Percentiles rank a stretch among this genome's conserved stretches.
phyloP scores from a whole-genome alignment of 495 filamentous ascomycete species.

The Neurospora sp. region DNA sequence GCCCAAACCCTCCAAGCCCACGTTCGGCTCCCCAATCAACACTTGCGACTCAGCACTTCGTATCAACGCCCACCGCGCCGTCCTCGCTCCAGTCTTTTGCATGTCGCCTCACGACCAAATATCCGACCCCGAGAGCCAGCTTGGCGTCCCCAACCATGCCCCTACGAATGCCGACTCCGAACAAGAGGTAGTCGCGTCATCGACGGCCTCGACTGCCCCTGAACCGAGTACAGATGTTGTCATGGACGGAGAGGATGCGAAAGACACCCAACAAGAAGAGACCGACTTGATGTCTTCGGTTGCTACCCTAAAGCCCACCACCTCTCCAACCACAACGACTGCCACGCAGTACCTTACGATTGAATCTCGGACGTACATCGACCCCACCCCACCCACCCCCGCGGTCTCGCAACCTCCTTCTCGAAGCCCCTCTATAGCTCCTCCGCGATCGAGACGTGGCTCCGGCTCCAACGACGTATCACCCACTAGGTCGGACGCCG shows the following conservation, averaged over 20 bases:
- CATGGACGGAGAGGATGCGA: not conserved
- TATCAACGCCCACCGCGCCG: not conserved
- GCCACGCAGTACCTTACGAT: conserved; percentile 31
- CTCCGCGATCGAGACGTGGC: conserved; percentile 20
- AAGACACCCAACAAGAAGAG: conserved; percentile 6
- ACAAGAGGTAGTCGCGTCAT: conserved; percentile 7
- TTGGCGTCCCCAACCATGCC: conserved; percentile 11
- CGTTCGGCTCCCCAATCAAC: not conserved
- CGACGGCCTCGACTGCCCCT: not conserved
- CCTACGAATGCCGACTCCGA: not conserved
- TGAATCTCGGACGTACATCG: conserved; percentile 44
- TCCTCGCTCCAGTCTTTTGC: conserved; percentile 10
- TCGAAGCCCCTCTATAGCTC: conserved; percentile 36
- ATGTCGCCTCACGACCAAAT: conserved; percentile 24
- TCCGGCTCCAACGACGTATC: conserved; percentile 34
- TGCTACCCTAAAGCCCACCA: conserved; percentile 39
- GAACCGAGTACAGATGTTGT: not conserved
- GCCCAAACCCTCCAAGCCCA: not conserved
- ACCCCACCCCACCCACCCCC: conserved; percentile 54
- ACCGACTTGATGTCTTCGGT: conserved; percentile 41
- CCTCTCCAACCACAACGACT: conserved; percentile 17
- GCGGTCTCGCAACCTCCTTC: conserved; percentile 36
- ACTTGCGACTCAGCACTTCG: not conserved
- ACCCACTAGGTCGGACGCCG: conserved; percentile 47
- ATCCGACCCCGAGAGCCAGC: conserved; percentile 9